Conservation (phyloP, 176 grass and related monocot species). For the Neostapfia colusana region DNA sequence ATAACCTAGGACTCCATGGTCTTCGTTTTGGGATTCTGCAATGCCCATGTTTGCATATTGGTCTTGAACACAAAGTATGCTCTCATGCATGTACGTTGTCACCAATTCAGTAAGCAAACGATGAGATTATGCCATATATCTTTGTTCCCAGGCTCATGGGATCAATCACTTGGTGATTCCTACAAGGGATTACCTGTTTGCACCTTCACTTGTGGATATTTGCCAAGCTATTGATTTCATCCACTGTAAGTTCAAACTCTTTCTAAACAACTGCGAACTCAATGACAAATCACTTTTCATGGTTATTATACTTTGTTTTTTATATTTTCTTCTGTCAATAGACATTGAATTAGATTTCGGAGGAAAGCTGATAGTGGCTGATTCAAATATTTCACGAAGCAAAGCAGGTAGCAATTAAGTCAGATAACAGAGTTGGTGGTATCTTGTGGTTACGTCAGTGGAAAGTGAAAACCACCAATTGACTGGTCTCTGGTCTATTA, state of each 20-base stretch:
- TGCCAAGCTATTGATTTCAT: slow-evolving; percentile 88
- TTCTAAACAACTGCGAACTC: background rate
- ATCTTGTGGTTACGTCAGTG: background rate
- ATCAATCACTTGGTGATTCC: slow-evolving; percentile 94
- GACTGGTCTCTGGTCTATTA: background rate
- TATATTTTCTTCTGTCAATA: background rate
- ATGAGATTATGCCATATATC: background rate
- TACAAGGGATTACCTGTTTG: slow-evolving; percentile 92
- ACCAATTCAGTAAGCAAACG: background rate
- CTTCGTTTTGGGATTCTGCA: background rate
- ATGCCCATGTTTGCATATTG: background rate
- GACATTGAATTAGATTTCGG: background rate
- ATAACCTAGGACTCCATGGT: background rate
- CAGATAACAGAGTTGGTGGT: slow-evolving; percentile 6
- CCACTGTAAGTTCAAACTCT: slow-evolving; percentile 57
- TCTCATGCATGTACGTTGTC: background rate
- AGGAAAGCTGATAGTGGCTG: background rate
- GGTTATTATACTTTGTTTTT: background rate
- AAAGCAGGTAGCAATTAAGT: slow-evolving; percentile 13
- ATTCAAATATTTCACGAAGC: slow-evolving; percentile 17
- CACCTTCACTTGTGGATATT: slow-evolving; percentile 75
- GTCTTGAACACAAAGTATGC: background rate
- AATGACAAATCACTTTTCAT: background rate
- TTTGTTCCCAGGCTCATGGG: slow-evolving; percentile 58
- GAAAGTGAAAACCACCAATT: background rate